Conservation (phyloP, 1,284 basidiomycete species). For the Trametes hirsuta region DNA sequence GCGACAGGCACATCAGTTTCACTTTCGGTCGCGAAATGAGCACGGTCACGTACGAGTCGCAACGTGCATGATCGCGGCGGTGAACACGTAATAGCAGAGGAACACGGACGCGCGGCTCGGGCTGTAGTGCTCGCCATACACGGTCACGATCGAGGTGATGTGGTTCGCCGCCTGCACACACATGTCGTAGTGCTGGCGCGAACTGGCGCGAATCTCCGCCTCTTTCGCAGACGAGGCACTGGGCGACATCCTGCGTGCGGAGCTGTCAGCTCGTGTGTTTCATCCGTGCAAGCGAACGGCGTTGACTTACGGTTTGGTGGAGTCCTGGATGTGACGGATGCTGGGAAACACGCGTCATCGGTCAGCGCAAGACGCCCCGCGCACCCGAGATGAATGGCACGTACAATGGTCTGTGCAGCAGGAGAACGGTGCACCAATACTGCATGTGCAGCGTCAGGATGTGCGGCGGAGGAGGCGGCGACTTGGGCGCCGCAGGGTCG, state of each 20-base stretch:
- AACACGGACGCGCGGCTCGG: constrained; percentile 72
- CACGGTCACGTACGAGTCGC: constrained; percentile 52
- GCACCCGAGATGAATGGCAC: constrained; percentile 33
- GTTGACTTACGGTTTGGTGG: constrained; percentile 26
- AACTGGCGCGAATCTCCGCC: constrained; percentile 51
- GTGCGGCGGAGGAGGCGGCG: constrained; percentile 55
- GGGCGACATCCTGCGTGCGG: constrained; percentile 10
- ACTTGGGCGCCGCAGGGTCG: constrained; percentile 52
- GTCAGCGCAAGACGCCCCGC: not conserved
- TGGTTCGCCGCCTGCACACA: constrained; percentile 75
- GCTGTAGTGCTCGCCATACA: constrained; percentile 67
- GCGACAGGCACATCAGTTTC: constrained; percentile 22
- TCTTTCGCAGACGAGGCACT: constrained; percentile 43
- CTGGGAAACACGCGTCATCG: constrained; percentile 1
- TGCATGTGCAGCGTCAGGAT: constrained; percentile 82
- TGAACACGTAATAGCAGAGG: constrained; percentile 82
- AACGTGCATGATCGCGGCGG: constrained; percentile 83
- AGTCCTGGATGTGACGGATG: constrained; percentile 27
- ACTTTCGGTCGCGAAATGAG: constrained; percentile 1
- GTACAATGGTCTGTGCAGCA: constrained; percentile 84
- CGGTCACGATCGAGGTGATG: constrained; percentile 70
- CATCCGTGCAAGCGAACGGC: not conserved
- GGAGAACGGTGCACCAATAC: constrained; percentile 81
- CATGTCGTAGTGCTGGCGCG: constrained; percentile 74
- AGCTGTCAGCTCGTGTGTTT: not conserved